Percentiles rank a stretch among this genome's conserved stretches.
These are phyloP conservation scores for Tuber calosporum DNA, from an alignment of 495 filamentous ascomycete genomes.

Conservation along the genomic window DNA sequence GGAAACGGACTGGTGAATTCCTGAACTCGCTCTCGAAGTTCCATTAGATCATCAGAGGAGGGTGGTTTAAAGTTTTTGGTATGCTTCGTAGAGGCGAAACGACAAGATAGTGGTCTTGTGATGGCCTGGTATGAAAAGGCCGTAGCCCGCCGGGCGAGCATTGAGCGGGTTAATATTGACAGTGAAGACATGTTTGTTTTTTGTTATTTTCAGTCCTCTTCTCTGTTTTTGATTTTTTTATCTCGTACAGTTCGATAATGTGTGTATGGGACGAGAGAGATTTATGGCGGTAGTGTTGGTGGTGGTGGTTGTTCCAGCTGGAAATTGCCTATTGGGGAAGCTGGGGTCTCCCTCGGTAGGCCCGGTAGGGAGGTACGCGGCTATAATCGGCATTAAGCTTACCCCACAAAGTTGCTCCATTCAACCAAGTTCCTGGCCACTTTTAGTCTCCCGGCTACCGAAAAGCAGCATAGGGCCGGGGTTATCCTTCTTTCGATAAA, in stretches of 20 bases:
- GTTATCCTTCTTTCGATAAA: not conserved
- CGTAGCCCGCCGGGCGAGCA: conserved; percentile 12
- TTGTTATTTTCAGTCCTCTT: not conserved
- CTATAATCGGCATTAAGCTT: not conserved
- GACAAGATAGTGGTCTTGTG: conserved; percentile 31
- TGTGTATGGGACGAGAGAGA: not conserved
- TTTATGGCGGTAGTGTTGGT: not conserved
- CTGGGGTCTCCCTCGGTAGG: not conserved
- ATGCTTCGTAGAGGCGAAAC: conserved; percentile 68
- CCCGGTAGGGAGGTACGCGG: not conserved
- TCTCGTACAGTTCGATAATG: not conserved
- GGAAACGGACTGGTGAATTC: conserved; percentile 65
- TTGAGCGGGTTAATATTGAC: conserved; percentile 17
- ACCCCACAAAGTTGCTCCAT: not conserved
- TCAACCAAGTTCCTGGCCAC: not conserved
- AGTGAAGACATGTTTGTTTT: conserved; percentile 16
- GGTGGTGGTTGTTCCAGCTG: not conserved
- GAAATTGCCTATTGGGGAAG: not conserved
- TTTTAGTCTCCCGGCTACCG: too few species aligned
- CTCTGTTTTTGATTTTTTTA: not conserved
- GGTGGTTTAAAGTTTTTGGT: conserved; percentile 75
- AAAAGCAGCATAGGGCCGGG: not conserved
- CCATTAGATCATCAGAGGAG: conserved; percentile 63
- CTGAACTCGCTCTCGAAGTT: conserved; percentile 82
- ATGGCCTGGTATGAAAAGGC: not conserved